These are phyloP conservation scores for Colletotrichum simmondsii DNA, from an alignment of 2,329 filamentous ascomycete species.

Conservation along the genomic window DNA sequence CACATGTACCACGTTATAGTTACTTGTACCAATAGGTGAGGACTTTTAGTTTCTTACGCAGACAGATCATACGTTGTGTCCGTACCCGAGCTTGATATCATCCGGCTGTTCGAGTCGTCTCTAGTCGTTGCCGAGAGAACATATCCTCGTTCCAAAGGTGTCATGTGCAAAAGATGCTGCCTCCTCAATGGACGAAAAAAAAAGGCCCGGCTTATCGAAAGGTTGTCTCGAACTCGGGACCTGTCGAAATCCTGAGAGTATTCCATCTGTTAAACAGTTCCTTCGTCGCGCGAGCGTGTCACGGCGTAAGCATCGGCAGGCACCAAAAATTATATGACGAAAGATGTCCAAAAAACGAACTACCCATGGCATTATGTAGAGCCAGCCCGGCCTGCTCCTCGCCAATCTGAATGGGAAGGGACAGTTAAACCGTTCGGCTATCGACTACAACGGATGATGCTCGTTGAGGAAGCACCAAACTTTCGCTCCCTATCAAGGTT, in stretches of 20 bases:
- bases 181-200: not conserved
- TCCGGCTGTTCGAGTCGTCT: not conserved
- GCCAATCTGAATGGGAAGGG: no score
- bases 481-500: no score
- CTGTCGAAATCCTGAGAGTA: not conserved
- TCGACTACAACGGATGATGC: no score
- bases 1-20: slow-evolving; percentile 33
- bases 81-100: slow-evolving; percentile 11
- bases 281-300: not conserved
- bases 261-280: not conserved
- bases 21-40: slow-evolving; percentile 35
- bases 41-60: slow-evolving; percentile 17
- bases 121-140: not conserved
- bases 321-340: not conserved
- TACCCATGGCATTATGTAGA: no score
- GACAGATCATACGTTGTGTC: not conserved
- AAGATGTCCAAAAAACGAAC: no score
- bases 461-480: no score
- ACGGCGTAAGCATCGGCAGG: not conserved
- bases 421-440: no score
- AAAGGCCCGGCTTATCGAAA: not conserved
- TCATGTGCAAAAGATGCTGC: not conserved
- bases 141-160: not conserved
- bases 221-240: not conserved
- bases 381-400: no score